These are phyloP conservation scores for Chrysosporium queenslandicum DNA, from an alignment of 2,329 filamentous ascomycete species.

Conservation along the genomic window DNA sequence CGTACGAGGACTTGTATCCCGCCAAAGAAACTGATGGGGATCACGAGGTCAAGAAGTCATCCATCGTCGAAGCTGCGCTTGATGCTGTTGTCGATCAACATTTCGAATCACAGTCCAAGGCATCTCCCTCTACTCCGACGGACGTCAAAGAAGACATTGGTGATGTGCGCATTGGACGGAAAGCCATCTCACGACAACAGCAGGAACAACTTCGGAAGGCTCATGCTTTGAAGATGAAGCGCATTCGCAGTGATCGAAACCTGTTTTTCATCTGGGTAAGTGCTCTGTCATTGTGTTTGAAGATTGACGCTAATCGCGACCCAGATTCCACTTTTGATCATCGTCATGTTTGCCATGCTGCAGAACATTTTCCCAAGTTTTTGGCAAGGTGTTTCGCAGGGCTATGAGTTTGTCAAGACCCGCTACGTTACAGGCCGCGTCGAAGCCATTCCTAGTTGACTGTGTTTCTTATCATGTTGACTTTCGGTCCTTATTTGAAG, in stretches of 20 bases:
- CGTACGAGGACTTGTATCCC: slow-evolving; percentile 72
- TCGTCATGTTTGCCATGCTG: slow-evolving; percentile 39
- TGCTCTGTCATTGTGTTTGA: slow-evolving; percentile 4
- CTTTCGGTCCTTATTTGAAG: neutral
- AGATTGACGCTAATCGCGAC: slow-evolving; percentile 17
- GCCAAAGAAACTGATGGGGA: slow-evolving; percentile 30
- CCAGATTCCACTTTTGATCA: slow-evolving; percentile 40
- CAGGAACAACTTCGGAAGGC: slow-evolving; percentile 40
- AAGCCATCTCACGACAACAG: slow-evolving; percentile 37
- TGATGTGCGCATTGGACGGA: slow-evolving; percentile 36
- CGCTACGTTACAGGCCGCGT: slow-evolving; percentile 6
- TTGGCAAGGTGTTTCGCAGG: slow-evolving; percentile 32
- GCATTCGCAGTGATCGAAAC: slow-evolving; percentile 41
- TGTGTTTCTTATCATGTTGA: neutral
- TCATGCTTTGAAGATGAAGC: slow-evolving; percentile 41
- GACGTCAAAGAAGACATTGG: slow-evolving; percentile 25
- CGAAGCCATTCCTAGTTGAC: neutral
- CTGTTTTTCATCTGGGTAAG: slow-evolving; percentile 48
- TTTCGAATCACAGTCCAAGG: slow-evolving; percentile 27
- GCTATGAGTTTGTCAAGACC: slow-evolving; percentile 31
- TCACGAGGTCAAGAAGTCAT: slow-evolving; percentile 35
- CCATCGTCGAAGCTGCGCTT: slow-evolving; percentile 34
- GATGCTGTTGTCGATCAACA: slow-evolving; percentile 39
- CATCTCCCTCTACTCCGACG: slow-evolving; percentile 18
- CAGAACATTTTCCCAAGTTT: slow-evolving; percentile 36